These are phyloP conservation scores for Nicotiana paniculata DNA, from an alignment of 257 asterid genomes.

Conservation along the genomic window DNA sequence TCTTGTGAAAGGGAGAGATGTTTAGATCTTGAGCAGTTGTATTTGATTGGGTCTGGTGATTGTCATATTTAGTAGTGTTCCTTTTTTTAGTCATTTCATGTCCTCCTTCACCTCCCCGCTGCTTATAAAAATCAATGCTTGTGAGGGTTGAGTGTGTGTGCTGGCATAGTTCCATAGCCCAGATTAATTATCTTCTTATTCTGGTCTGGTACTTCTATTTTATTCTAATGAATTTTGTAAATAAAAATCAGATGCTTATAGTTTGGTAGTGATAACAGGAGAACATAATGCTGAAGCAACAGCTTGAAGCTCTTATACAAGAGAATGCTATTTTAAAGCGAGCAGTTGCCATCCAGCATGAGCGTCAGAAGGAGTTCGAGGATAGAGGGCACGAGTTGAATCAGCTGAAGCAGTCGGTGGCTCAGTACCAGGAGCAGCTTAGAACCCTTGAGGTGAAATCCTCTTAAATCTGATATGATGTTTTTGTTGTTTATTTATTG, in stretches of 20 bases:
- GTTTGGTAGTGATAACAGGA: constrained; percentile 35
- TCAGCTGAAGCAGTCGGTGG: constrained; percentile 69
- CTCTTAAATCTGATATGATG: background rate
- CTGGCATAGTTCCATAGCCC: background rate
- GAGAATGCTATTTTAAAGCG: constrained; percentile 74
- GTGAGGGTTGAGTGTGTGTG: background rate
- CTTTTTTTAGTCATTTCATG: background rate
- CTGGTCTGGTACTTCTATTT: background rate
- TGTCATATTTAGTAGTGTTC: background rate
- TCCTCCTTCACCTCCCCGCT: background rate
- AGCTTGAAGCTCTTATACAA: constrained; percentile 59
- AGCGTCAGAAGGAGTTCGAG: constrained; percentile 82
- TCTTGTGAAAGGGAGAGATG: background rate
- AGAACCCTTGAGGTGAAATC: constrained; percentile 83
- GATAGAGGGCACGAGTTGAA: constrained; percentile 68
- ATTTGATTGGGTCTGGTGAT: background rate
- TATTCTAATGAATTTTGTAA: background rate
- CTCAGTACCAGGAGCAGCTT: constrained; percentile 87
- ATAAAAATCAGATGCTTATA: background rate
- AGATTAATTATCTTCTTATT: background rate
- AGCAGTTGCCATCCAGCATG: constrained; percentile 82
- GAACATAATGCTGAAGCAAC: constrained; percentile 60
- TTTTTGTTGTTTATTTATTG: background rate
- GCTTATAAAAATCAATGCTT: background rate
- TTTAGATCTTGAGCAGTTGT: background rate